These are phyloP conservation scores for Clathrus columnatus DNA, from an alignment of 768 basidiomycete species.

Conservation along the genomic window DNA sequence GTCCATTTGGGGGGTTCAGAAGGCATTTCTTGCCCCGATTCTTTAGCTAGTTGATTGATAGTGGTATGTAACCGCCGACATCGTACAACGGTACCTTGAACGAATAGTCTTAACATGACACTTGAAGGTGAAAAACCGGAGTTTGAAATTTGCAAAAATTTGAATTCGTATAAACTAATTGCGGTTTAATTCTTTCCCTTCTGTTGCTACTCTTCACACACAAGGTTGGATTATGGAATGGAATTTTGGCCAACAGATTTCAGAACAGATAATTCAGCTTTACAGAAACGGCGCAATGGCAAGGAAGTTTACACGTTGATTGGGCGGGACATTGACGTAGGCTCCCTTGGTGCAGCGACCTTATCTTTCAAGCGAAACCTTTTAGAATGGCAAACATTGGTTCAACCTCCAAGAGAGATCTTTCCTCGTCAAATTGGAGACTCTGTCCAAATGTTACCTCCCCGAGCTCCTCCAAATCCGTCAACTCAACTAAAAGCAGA, in stretches of 20 bases:
- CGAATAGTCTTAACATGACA: background rate
- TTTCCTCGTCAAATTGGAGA: constrained; percentile 26
- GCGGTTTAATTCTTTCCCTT: too few species aligned
- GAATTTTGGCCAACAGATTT: constrained; percentile 60
- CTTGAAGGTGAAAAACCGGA: background rate
- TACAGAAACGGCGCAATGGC: constrained; percentile 25
- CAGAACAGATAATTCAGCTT: constrained; percentile 20
- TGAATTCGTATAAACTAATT: background rate
- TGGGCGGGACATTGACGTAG: constrained; percentile 34
- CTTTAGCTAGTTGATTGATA: constrained; percentile 1
- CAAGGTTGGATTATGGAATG: constrained; percentile 53
- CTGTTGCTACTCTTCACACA: too few species aligned
- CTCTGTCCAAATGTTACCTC: constrained; percentile 45
- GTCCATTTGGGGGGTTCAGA: constrained; percentile 59
- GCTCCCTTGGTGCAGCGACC: constrained; percentile 48
- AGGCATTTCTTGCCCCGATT: constrained; percentile 9
- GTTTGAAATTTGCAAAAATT: background rate
- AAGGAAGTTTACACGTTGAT: constrained; percentile 14
- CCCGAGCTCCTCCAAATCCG: constrained; percentile 36
- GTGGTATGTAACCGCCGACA: constrained; percentile 5
- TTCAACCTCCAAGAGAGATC: constrained; percentile 19
- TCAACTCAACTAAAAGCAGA: constrained; percentile 46
- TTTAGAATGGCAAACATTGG: constrained; percentile 38
- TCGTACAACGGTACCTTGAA: background rate
- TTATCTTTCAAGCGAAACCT: constrained; percentile 35